phyloP scores from a whole-genome alignment of 805 yeast species.

The Hanseniaspora clermontiae region DNA sequence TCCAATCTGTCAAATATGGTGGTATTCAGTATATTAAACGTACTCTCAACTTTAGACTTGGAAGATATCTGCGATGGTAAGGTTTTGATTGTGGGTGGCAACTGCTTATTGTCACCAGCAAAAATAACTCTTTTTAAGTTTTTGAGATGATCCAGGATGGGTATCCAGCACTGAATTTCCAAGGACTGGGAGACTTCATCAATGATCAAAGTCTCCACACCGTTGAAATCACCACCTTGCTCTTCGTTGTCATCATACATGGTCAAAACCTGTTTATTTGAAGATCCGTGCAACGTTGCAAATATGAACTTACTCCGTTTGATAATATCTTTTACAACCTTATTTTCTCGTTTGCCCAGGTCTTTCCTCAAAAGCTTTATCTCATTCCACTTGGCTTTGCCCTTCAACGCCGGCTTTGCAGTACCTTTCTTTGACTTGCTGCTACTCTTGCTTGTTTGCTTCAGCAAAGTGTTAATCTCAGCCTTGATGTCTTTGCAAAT shows the following conservation, averaged over 20 bases:
- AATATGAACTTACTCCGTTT: conserved; percentile 55
- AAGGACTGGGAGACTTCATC: conserved; percentile 92
- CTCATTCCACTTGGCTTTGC: conserved; percentile 54
- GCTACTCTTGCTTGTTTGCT: not conserved
- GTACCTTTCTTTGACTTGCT: conserved; percentile 37
- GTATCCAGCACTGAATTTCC: conserved; percentile 96
- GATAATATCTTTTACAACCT: conserved; percentile 47
- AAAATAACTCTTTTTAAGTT: conserved; percentile 46
- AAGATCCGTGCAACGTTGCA: conserved; percentile 80
- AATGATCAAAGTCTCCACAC: conserved; percentile 68
- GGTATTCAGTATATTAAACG: conserved; percentile 24
- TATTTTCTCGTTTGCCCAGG: conserved; percentile 50
- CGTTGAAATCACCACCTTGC: not conserved
- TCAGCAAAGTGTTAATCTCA: conserved; percentile 55
- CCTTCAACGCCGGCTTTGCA: conserved; percentile 48
- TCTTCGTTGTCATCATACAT: conserved; percentile 31
- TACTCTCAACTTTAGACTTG: not conserved
- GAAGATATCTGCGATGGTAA: not conserved
- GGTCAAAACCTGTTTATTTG: conserved; percentile 53
- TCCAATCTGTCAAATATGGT: conserved; percentile 78
- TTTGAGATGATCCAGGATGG: conserved; percentile 53
- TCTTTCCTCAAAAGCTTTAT: conserved; percentile 62
- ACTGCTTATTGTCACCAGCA: conserved; percentile 88
- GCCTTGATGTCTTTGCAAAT: conserved; percentile 53
- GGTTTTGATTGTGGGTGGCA: conserved; percentile 80